Evolutionary conservation across 139 green algal species (phyloP), one percentile per base, ranked within the genome.

Genomic region (Nannochloris sp.): DNA sequence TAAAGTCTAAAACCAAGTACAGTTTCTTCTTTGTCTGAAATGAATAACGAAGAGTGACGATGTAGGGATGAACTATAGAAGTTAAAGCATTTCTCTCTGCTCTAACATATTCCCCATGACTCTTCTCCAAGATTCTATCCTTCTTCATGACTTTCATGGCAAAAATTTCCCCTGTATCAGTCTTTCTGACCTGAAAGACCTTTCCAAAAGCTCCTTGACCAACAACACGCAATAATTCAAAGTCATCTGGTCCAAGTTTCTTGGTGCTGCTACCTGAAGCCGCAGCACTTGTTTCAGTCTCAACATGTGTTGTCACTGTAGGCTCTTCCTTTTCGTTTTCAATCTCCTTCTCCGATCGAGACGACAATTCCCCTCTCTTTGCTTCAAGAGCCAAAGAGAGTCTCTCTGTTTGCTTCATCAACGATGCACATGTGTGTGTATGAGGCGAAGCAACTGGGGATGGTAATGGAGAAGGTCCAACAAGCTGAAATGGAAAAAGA

Each of bases 61-160:
- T 95, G 87, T 94, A 98, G 12, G 93, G 93, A 78, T 98, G 93
- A 29, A 85, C 63, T 18, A 98, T 80, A 4, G 78, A 60, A 3
- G 88, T 97, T 14, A 98, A 82, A 62, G 96, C 80, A 62, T 98
- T 86, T 0, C 89, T 69, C 84, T 98, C 93, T 1, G 81, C 78
- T 1, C 67, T 50, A 54, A 98, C 85, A 65, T 98, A 98, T 25
- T 93, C 85, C 2, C 62, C 51, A 68, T 98, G 91, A 65, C 96
- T 87, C 50, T 78, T 82, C 74, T 90, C 82, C 65, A 98, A 68
- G 64, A 98, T 96, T 57, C 70, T 68, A 44, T 93, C 83, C 64
- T 87, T 93, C 48, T 80, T 69, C 87, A 94, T 85, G 21, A 97
- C 91, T 78, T 98, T 98, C 92, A 98, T 98, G 2, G 93, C 93